Evolutionary conservation across 2,329 filamentous ascomycete species (phyloP).

Genomic region (Thelonectria blattea): DNA sequence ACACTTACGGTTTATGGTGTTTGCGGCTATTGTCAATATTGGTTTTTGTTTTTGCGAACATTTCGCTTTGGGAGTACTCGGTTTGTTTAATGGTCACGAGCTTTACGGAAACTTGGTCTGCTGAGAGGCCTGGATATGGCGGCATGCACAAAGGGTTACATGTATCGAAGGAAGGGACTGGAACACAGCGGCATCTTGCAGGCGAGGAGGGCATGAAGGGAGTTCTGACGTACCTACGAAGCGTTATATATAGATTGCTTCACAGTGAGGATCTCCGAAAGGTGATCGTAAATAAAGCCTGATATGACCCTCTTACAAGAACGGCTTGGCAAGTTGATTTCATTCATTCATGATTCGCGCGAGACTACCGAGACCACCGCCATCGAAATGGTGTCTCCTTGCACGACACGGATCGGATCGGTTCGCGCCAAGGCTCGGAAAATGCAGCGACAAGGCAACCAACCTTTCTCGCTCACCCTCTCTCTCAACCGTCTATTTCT

Average conservation of each 20-base stretch:
- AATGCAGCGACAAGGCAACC: slow-evolving; percentile 12
- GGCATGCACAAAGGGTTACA: not conserved
- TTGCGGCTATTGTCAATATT: not conserved
- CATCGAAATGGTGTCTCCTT: slow-evolving; percentile 13
- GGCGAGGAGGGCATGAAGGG: not conserved
- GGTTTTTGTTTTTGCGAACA: not conserved
- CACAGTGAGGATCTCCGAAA: not conserved
- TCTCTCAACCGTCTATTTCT: not conserved
- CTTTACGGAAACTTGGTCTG: not conserved
- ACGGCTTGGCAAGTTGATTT: not conserved
- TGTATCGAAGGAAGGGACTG: slow-evolving; percentile 2
- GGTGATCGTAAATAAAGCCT: not conserved
- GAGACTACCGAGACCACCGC: slow-evolving; percentile 4
- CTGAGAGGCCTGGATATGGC: not conserved
- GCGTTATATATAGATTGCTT: slow-evolving; percentile 12
- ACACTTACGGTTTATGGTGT: too few species aligned
- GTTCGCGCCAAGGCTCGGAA: slow-evolving; percentile 18
- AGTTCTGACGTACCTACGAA: not conserved
- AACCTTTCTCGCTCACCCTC: too few species aligned
- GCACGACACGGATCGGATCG: slow-evolving; percentile 5
- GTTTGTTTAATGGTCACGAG: not conserved
- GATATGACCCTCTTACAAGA: not conserved
- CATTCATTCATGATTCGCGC: not conserved
- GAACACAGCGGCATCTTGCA: not conserved
- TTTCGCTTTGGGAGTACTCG: not conserved